Percentiles rank a stretch among this genome's conserved stretches.
phyloP scores from a whole-genome alignment of 2,329 filamentous ascomycete species.

The Pseudopithomyces chartarum region DNA sequence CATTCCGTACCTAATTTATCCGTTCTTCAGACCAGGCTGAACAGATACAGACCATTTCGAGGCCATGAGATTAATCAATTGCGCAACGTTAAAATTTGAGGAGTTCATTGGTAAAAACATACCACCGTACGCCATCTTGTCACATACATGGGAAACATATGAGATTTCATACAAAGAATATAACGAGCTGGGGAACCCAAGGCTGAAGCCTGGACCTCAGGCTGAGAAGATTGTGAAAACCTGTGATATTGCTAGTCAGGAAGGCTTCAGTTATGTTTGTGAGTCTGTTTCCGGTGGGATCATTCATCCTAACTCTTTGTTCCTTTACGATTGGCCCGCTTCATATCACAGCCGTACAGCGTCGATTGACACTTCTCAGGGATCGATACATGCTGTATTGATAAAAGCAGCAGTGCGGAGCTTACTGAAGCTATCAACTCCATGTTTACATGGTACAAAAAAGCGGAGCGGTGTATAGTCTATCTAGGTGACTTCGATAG shows the following conservation, averaged over 20 bases:
- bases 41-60: background rate
- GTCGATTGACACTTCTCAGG: background rate
- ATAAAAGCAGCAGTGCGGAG: conserved; percentile 15
- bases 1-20: too few relatives aligned
- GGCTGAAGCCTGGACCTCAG: background rate
- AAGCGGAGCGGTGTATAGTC: conserved; percentile 15
- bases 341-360: background rate
- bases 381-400: conserved; percentile 20
- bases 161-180: conserved; percentile 3
- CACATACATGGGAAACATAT: conserved; percentile 7
- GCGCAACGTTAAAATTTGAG: conserved; percentile 5
- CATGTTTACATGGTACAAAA: conserved; percentile 21
- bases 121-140: conserved; percentile 4
- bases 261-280: background rate
- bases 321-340: background rate
- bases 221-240: background rate
- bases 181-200: background rate
- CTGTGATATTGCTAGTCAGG: background rate
- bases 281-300: background rate
- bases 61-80: conserved; percentile 10
- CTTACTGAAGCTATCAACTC: conserved; percentile 17
- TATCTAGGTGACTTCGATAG: conserved; percentile 11
- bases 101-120: conserved; percentile 1
- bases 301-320: background rate
- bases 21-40: background rate